Evolutionary conservation across 768 basidiomycete genomes (phyloP).

Genomic region (Candolleomyces eurysporus): DNA sequence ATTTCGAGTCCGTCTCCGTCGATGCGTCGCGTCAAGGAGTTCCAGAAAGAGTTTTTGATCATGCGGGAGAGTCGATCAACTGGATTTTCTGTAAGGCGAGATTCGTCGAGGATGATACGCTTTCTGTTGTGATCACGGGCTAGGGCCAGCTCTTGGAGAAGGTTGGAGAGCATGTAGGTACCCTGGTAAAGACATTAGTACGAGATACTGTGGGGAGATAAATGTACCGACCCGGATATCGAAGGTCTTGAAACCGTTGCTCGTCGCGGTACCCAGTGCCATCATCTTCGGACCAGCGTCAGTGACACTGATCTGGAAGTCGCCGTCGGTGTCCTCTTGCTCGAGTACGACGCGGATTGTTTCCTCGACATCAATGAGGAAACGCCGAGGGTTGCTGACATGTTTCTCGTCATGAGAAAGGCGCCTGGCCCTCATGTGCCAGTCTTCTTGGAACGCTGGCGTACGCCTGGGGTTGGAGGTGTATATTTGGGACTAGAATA

Average conservation of each 20-base stretch:
- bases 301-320: conserved; percentile 94
- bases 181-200: conserved; percentile 49
- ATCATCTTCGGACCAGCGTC: conserved; percentile 97
- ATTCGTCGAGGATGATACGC: conserved; percentile 97
- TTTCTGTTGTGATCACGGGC: conserved; percentile 94
- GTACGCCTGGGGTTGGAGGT: conserved; percentile 69
- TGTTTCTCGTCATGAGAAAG: conserved; percentile 94
- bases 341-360: conserved; percentile 95
- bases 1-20: conserved; percentile 97
- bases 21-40: conserved; percentile 92
- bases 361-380: conserved; percentile 96
- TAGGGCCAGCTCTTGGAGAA: conserved; percentile 96
- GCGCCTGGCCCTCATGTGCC: conserved; percentile 68
- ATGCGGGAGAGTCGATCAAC: conserved; percentile 95
- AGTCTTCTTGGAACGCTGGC: conserved; percentile 77
- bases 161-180: conserved; percentile 98
- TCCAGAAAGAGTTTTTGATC: conserved; percentile 99
- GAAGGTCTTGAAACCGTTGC: conserved; percentile 97
- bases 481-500: conserved; percentile 62
- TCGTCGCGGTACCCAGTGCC: conserved; percentile 93
- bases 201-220: neutral
- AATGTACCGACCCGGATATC: conserved; percentile 77
- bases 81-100: conserved; percentile 95
- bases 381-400: conserved; percentile 75
- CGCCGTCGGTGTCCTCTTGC: conserved; percentile 96